Percentiles rank a stretch among this genome's conserved stretches.
Conservation (phyloP, 2,329 filamentous ascomycete genomes). For the Nigrograna mackinnonii region DNA sequence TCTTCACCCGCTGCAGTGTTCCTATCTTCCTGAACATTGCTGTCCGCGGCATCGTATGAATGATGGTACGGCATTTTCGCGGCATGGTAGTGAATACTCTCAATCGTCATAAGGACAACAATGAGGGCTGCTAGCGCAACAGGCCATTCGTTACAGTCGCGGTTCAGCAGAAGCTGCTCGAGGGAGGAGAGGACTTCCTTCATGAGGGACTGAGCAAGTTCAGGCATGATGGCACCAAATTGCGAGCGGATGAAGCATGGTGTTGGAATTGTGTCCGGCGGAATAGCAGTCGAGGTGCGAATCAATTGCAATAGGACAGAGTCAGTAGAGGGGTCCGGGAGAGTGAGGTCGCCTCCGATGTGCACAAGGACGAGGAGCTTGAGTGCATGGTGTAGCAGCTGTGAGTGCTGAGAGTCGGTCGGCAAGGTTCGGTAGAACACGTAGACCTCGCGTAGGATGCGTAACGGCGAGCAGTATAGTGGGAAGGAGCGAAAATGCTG, state of each 20-base stretch:
- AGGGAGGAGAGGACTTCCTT: constrained; percentile 33
- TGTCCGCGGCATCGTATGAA: constrained; percentile 5
- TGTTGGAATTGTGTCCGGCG: constrained; percentile 20
- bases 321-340: constrained; percentile 21
- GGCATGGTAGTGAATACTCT: constrained; percentile 43
- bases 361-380: constrained; percentile 45
- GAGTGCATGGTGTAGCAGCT: constrained; percentile 34
- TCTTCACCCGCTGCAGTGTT: constrained; percentile 8
- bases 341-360: constrained; percentile 39
- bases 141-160: constrained; percentile 35
- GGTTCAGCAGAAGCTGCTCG: constrained; percentile 32
- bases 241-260: constrained; percentile 45
- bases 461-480: constrained; percentile 33
- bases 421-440: constrained; percentile 29
- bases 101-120: constrained; percentile 40
- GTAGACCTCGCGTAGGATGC: constrained; percentile 38
- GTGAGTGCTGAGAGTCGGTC: constrained; percentile 14
- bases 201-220: constrained; percentile 34
- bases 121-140: constrained; percentile 34
- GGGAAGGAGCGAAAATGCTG: constrained; percentile 40
- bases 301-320: constrained; percentile 20
- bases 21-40: too few relatives aligned
- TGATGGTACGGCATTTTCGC: constrained; percentile 39
- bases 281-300: constrained; percentile 17
- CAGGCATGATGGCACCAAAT: constrained; percentile 38